Base-by-base conservation (phyloP, 768 basidiomycete species). In the Panaeolus papilionaceus region DNA sequence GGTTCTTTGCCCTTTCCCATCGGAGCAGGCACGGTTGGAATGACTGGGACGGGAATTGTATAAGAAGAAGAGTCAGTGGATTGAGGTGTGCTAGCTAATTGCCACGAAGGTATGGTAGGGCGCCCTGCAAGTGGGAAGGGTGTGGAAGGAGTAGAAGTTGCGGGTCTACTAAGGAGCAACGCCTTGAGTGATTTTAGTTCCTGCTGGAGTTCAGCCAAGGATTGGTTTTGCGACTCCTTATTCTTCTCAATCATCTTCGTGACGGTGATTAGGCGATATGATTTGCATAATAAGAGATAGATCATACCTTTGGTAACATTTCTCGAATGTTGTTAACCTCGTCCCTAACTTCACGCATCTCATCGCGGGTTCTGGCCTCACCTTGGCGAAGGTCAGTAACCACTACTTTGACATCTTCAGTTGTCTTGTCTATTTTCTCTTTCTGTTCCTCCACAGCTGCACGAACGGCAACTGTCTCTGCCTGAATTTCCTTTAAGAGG, bases 171-270 rank as follows among this genome's bases (percentile, higher is more conserved):
- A 8, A 96, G 84, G 8, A 98, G 81, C 28, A 99, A 84, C 0
- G 96, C 89, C 77, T 98, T 98, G 68, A 99, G 82, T 0, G 96
- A 98, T 75, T 96, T 95, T 73, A 99, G 86, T 75, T 99, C 97
- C 71, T 95, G 90, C 72, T 98, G 96, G 12, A 99, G 84, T 72
- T 98, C 97, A 64, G 85, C 80, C 14, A 98, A 83, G 1, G 95
- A 93, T 68, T 92, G 89, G 23, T 88, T 86, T 78, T 98, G 95
- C 14, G 87, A 85, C 65, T 94, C 91, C 76, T 95, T 93, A 75
- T 92, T 94, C 80, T 94, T 96, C 66, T 98, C 94, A 64, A 98
- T 91, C 93, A 98, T 94, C 96, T 99, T 70, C 64, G 44, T 14
- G 61, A 67, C 38, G 63, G 28, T 67, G 47, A 18, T 33, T 37